These are phyloP conservation scores for Fusarium chuoi DNA, from an alignment of 2,329 filamentous ascomycete genomes.

Conservation along the genomic window DNA sequence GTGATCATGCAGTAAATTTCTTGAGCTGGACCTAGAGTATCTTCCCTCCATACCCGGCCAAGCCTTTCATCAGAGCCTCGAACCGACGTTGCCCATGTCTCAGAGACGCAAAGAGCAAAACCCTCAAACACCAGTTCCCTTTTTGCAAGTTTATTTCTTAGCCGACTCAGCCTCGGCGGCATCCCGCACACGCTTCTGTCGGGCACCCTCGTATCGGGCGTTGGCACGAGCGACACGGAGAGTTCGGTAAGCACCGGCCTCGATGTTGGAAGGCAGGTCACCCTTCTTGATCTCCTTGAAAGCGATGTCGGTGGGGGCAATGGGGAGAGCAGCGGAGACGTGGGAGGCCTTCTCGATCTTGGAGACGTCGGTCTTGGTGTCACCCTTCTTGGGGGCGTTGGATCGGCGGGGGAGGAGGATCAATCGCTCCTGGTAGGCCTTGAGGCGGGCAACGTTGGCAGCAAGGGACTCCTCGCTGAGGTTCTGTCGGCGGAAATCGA, in stretches of 20 bases:
- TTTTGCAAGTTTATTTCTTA: constrained; percentile 79
- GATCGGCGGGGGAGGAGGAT: constrained; percentile 98
- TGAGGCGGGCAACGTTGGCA: constrained; percentile 95
- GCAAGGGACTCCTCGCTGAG: constrained; percentile 94
- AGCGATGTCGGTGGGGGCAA: constrained; percentile 73
- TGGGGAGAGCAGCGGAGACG: constrained; percentile 70
- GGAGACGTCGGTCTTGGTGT: constrained; percentile 83
- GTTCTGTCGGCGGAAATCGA: constrained; percentile 97
- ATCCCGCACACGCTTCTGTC: constrained; percentile 93
- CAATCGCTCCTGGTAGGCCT: constrained; percentile 95
- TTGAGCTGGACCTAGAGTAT: constrained; percentile 56
- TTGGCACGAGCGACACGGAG: constrained; percentile 88
- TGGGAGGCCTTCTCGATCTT: constrained; percentile 69
- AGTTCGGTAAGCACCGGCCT: constrained; percentile 87
- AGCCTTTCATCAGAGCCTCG: constrained; percentile 51
- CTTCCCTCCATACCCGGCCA: constrained; percentile 50
- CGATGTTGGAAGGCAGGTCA: constrained; percentile 77
- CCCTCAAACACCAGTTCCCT: constrained; percentile 56
- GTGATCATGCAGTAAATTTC: constrained; percentile 56
- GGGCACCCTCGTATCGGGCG: constrained; percentile 80
- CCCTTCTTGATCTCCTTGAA: constrained; percentile 83
- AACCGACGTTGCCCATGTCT: constrained; percentile 53
- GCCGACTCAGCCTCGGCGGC: constrained; percentile 84
- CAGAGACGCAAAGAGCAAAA: constrained; percentile 56
- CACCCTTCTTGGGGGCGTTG: constrained; percentile 93